Base-by-base conservation (phyloP, 306 rosid species). In the Acacia acuminata region DNA sequence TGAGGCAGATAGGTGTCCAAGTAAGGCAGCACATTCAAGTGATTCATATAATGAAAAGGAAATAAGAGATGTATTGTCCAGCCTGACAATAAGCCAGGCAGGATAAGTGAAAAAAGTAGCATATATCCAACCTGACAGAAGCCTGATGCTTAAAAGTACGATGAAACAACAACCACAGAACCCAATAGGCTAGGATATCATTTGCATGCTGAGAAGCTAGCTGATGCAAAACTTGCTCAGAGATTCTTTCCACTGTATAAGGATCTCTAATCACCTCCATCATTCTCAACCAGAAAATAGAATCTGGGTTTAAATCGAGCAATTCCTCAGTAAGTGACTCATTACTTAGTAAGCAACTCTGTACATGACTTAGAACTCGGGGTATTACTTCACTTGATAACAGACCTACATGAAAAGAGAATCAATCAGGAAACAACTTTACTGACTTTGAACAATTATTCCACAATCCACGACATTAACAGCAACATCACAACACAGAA, bases 121-220 rank as follows among this genome's bases (percentile, higher is more conserved):
- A 56, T 50, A 67, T 38, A 83, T 79, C 76, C 79, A 40, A 93
- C 99, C 99, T 92, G 50, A 88, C 85, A 43, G 97, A 93, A 82
- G 85, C 79, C 64, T 83, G 98, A 72, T 65, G 77, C 74, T 71
- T 86, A 72, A 85, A 75, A 75, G 10, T 81, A 66, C 82, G 90
- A 86, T 89, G 85, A 84, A 93, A 96, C 76, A 92, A 84, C 72
- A 93, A 79, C 99, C 99, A 96, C 55, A 96, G 85, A 81, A 90
- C 86, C 99, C 99, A 93, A 82, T 92, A 93, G 32, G 94, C 97
- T 86, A 92, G 90, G 77, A 92, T 81, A 88, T 93, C 98, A 90
- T 85, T 86, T 67, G 81, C 91, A 63, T 82, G 80, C 78, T 79
- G 84, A 73, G 86, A 83, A 69, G 89, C 94, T 87, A 96, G 90